Percentiles rank a stretch among this genome's conserved stretches.
These are phyloP conservation scores for Elsinoe perseae DNA, from an alignment of 2,329 filamentous ascomycete species.

Conservation along the genomic window DNA sequence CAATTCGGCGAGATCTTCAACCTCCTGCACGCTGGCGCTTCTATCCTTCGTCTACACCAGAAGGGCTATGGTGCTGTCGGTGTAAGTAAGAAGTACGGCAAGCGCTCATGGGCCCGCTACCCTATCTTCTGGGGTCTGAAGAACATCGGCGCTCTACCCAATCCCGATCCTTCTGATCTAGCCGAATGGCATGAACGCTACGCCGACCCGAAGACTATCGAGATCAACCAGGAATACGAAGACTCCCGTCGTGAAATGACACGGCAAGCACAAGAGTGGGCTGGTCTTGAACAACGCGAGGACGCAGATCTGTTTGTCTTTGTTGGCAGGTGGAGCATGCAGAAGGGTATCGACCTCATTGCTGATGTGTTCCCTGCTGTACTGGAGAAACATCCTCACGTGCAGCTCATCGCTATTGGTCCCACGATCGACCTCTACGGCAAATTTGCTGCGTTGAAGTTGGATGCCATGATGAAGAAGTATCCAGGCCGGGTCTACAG, in stretches of 20 bases:
- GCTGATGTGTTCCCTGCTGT: constrained; percentile 59
- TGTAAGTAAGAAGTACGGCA: constrained; percentile 61
- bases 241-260: constrained; percentile 46
- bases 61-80: constrained; percentile 61
- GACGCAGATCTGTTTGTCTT: constrained; percentile 60
- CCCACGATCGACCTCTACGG: constrained; percentile 62
- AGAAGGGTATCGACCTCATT: constrained; percentile 62
- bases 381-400: constrained; percentile 51
- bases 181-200: constrained; percentile 52
- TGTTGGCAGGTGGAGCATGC: constrained; percentile 61
- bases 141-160: constrained; percentile 55
- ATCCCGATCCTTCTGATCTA: constrained; percentile 58
- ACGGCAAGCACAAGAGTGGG: constrained; percentile 60
- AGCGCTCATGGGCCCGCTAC: constrained; percentile 57
- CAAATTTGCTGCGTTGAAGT: constrained; percentile 59
- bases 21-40: constrained; percentile 57
- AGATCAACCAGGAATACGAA: constrained; percentile 50
- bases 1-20: constrained; percentile 65
- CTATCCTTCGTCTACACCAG: constrained; percentile 58
- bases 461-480: constrained; percentile 55
- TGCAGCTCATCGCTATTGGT: constrained; percentile 56
- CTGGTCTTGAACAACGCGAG: constrained; percentile 53
- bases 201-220: constrained; percentile 43
- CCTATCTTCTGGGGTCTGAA: constrained; percentile 62
- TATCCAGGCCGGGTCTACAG: constrained; percentile 60